Percentiles rank a stretch among this genome's conserved stretches.
These are phyloP conservation scores for Populus hybrid DNA, from an alignment of 441 rosid species.

Conservation along the genomic window DNA sequence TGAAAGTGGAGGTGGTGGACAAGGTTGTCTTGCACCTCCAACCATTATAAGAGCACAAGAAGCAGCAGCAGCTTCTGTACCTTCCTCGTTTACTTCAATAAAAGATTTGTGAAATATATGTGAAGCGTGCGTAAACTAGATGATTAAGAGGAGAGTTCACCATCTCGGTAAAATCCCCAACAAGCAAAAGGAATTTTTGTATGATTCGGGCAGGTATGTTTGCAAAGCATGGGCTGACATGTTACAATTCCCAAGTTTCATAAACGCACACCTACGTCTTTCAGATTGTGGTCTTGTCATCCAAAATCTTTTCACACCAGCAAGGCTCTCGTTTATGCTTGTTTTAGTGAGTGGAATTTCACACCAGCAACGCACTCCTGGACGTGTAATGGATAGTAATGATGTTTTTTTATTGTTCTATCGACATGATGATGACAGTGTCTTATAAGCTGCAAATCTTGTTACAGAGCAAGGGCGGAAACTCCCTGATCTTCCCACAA, in stretches of 20 bases:
- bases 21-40: too few relatives aligned
- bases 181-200: background rate
- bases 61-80: slow-evolving; percentile 11
- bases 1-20: background rate
- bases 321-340: too few relatives aligned
- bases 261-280: too few relatives aligned
- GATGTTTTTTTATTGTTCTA: background rate
- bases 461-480: too few relatives aligned
- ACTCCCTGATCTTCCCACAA: too few relatives aligned
- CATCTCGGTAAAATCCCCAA: background rate
- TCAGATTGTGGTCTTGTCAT: too few relatives aligned
- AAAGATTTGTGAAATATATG: background rate
- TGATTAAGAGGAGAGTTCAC: background rate
- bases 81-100: background rate
- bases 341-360: background rate
- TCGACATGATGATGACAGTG: too few relatives aligned
- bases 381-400: background rate
- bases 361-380: background rate
- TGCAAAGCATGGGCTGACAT: too few relatives aligned
- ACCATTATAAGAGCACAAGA: background rate
- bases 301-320: too few relatives aligned
- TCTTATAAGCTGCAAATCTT: too few relatives aligned
- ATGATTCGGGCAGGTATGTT: too few relatives aligned
- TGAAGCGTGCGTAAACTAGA: background rate
- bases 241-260: too few relatives aligned